Evolutionary conservation across 2,329 filamentous ascomycete genomes (phyloP), one percentile per base, ranked within the genome.

Genomic region (Cladosporium sp.): DNA sequence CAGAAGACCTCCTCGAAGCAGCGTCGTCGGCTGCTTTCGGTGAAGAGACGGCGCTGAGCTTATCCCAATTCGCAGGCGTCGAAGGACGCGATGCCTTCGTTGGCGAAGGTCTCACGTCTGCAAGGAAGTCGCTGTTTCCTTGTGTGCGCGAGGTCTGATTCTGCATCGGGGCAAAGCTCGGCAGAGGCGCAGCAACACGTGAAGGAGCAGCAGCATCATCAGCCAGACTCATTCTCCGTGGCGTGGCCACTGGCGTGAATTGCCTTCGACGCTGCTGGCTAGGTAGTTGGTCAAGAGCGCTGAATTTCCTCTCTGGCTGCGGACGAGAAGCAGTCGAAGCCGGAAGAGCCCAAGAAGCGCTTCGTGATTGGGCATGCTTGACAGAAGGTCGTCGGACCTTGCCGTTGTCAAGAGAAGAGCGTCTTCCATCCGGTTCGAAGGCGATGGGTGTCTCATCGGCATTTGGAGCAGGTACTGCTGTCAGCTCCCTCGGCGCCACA

Each of bases 221-320:
- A 11, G 49, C 60, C 31, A 62, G 23, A 11, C 60, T 62, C 44
- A 62, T 33, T 26, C 49, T 55, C 6, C 60, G 29, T 0, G 60
- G 60, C 33, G 60, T 62, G 10, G 46, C 33, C 3, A 28, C 53
- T 5, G 62, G 62, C 1, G 53, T 58, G 21, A 50, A 52, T 31
- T 59, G 62, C 6, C 62, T 44, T 21, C 56, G 40, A 23, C 66
- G 68, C 49, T 66, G 71, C 65, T 72, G 69, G 33, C 70, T 73
- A 2, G 72, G 72, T 31, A 74, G 60, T 58, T 59, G 68, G n/a
- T 69, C 67, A 8, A 71, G 67, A 28, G 72, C 72, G 37, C 71
- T 73, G 31, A 67, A 63, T 33, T 69, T 71, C 49, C 72, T 70
- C 50, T 69, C 63, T 14, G 68, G 66, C 33, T 67, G 65, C 18